A percentile compares a stretch with the other conserved stretches of the same genome.
Conservation (phyloP, 2,329 filamentous ascomycete genomes). For the Phaeosphaeria sp. region DNA sequence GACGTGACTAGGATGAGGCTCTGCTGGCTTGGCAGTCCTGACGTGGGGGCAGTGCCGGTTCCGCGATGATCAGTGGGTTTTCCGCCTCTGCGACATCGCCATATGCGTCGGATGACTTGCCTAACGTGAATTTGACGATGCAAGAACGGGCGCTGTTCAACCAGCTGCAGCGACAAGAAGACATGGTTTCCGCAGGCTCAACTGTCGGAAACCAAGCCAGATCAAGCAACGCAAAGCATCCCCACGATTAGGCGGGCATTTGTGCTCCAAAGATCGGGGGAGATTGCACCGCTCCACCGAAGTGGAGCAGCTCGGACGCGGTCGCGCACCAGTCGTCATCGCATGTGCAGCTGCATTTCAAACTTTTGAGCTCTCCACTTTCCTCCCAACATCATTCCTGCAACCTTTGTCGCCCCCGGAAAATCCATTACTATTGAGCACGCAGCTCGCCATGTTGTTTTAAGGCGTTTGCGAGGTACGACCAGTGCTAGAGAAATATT, state of each 20-base stretch:
- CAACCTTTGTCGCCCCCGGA: slow-evolving; percentile 9
- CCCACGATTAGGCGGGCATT: not conserved
- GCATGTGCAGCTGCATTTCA: slow-evolving; percentile 18
- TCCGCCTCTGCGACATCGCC: not conserved
- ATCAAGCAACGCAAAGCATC: not conserved
- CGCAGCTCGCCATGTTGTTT: slow-evolving; percentile 21
- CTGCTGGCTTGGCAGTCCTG: slow-evolving; percentile 13
- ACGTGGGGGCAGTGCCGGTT: slow-evolving; percentile 9
- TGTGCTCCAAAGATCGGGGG: slow-evolving; percentile 1
- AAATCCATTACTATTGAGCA: slow-evolving; percentile 15
- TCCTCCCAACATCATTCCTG: slow-evolving; percentile 9
- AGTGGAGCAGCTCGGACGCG: slow-evolving; percentile 16
- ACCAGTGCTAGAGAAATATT: not conserved
- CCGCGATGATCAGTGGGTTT: not conserved
- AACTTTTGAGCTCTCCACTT: slow-evolving; percentile 26
- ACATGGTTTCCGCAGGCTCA: not conserved
- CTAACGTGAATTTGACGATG: not conserved
- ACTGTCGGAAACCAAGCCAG: not conserved
- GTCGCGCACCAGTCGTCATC: slow-evolving; percentile 18
- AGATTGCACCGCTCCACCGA: slow-evolving; percentile 12
- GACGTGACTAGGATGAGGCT: slow-evolving; percentile 15
- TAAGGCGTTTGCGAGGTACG: slow-evolving; percentile 19
- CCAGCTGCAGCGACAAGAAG: not conserved
- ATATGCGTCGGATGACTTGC: not conserved
- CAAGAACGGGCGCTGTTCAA: not conserved